Evolutionary conservation across 176 grass and related monocot species (phyloP).

Genomic region (Coix lacrymajobi): DNA sequence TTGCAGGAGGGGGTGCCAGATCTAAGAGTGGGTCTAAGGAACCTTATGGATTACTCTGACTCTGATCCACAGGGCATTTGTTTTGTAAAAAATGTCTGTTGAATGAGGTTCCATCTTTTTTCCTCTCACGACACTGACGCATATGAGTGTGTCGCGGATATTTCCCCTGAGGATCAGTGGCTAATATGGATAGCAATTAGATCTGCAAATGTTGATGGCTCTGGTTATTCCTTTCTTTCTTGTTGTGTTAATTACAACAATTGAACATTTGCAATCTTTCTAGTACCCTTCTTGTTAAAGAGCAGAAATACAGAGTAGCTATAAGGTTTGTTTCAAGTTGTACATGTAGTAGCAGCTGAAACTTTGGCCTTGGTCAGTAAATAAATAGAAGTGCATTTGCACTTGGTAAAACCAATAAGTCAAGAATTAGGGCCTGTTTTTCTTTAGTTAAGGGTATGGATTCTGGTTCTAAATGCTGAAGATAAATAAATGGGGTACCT

Average conservation of each 20-base stretch:
- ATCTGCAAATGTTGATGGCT: neutral
- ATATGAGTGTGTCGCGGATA: neutral
- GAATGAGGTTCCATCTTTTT: conserved; percentile 2
- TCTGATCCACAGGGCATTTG: conserved; percentile 39
- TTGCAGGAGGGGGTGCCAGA: conserved; percentile 69
- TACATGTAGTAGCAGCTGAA: neutral
- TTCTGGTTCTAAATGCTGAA: neutral
- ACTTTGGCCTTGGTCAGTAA: neutral
- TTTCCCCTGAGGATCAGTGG: neutral
- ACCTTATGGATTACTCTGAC: conserved; percentile 57
- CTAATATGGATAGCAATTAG: neutral
- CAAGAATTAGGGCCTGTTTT: neutral
- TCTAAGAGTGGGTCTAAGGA: conserved; percentile 62
- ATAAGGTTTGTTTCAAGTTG: neutral
- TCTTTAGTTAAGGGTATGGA: neutral
- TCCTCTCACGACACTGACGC: neutral
- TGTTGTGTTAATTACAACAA: neutral
- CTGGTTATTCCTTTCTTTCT: neutral
- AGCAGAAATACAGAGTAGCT: neutral
- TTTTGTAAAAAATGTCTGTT: conserved; percentile 46
- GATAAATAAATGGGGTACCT: neutral
- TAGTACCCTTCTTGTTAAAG: neutral
- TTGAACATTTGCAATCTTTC: neutral
- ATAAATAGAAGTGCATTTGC: neutral
- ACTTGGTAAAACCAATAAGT: neutral